Base-by-base conservation (phyloP, 2,329 filamentous ascomycete genomes). In the Fusarium subtropicale region DNA sequence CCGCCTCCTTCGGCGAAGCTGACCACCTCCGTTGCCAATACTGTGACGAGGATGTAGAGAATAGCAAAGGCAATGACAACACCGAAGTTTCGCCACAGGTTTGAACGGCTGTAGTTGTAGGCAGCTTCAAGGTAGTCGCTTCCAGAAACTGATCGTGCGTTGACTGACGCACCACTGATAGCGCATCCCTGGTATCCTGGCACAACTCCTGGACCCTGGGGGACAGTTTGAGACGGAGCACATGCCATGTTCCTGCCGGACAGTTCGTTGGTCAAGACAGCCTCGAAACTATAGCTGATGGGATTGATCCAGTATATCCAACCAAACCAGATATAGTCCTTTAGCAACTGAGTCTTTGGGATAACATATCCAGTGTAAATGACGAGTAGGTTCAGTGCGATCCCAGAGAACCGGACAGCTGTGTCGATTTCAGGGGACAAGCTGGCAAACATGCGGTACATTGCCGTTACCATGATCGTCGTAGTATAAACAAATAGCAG, bases 231-330 rank as follows among this genome's bases (percentile, higher is more conserved):
- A 2, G 64, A 63, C 1, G 81, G 77, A 0, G 79, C 78, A 46
- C 84, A 85, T 12, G 76, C 66, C 78, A 91, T 90, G 0, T 81
- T 71, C 5, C 87, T 83, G 33, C 82, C 82, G 38, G 86, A 76
- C 51, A 88, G 83, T 63, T 89, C 85, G 64, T 87, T 88, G 1
- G 83, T 76, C 36, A 88, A 70, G 33, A 91, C 80, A 0, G 84
- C 84, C 73, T 92, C 90, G 54, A 89, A 92, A 4, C 86, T 85
- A 74, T 91, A 92, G 26, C 83, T 84, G 4, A 92, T 78, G 0
- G 90, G 90, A 53, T 91, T 91, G 45, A 90, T 78, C 78, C 85
- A 90, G 57, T 84, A 85, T 18, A 91, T 81, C 90, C 90, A 92
- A 11, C 86, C 84, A 51, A 91, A 90, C 90, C 90, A 92, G 83